These are phyloP conservation scores for Penicillium soppii DNA, from an alignment of 495 filamentous ascomycete genomes.

Conservation along the genomic window DNA sequence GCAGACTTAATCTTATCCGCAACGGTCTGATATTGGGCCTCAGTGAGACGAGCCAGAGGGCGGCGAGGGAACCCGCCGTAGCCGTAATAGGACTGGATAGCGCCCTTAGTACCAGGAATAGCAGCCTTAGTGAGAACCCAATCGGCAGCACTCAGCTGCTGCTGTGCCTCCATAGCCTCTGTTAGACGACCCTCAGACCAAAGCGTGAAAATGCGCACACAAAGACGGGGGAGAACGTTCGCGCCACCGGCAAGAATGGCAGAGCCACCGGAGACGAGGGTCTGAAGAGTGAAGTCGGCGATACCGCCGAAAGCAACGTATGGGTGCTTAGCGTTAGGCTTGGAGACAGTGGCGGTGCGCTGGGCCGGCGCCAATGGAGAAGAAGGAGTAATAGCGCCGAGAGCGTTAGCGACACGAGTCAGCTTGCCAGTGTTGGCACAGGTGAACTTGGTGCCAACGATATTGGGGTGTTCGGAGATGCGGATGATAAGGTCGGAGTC, in stretches of 20 bases:
- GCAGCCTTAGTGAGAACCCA: constrained; percentile 86
- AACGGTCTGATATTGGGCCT: constrained; percentile 53
- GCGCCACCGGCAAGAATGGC: constrained; percentile 87
- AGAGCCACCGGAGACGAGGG: constrained; percentile 72
- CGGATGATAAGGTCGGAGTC: constrained; percentile 83
- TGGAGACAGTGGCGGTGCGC: constrained; percentile 29
- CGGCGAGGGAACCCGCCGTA: constrained; percentile 78
- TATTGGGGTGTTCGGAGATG: constrained; percentile 78
- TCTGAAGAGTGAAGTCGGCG: constrained; percentile 85
- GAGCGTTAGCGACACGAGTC: constrained; percentile 75
- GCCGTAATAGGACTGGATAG: constrained; percentile 79
- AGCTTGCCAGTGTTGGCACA: constrained; percentile 89
- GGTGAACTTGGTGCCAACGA: constrained; percentile 88
- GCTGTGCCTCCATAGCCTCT: constrained; percentile 73
- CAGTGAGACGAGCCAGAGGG: constrained; percentile 65
- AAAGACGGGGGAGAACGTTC: constrained; percentile 81
- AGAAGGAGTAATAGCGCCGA: constrained; percentile 66
- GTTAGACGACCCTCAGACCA: constrained; percentile 70
- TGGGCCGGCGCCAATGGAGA: constrained; percentile 37
- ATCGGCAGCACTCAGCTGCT: constrained; percentile 69
- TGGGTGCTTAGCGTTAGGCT: constrained; percentile 46
- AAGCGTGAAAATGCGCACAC: constrained; percentile 78
- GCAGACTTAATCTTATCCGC: constrained; percentile 66
- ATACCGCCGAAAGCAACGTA: constrained; percentile 90
- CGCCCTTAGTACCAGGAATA: constrained; percentile 82